Conservation (phyloP, 179 eudicot genomes). For the Sideroxylon spinosum region DNA sequence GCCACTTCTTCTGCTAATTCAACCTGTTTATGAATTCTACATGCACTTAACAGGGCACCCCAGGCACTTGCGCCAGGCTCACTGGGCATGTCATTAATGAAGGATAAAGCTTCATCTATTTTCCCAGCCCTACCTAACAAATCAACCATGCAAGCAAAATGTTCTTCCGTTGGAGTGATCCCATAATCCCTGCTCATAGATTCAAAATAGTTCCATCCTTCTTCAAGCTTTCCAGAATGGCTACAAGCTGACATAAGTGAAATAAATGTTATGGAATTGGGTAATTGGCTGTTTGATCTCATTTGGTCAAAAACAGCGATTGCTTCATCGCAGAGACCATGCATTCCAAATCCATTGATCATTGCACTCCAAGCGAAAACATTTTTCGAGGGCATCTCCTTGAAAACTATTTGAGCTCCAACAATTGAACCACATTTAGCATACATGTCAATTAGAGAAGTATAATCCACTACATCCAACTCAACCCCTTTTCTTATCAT, state of each 20-base stretch:
- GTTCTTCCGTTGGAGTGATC: constrained; percentile 12
- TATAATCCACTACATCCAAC: constrained; percentile 14
- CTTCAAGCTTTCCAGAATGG: constrained; percentile 21
- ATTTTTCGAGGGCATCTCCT: constrained; percentile 17
- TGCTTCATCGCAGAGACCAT: constrained; percentile 22
- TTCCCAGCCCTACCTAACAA: constrained; percentile 18
- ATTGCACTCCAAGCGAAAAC: constrained; percentile 18
- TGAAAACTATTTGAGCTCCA: constrained; percentile 5
- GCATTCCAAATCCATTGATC: constrained; percentile 25
- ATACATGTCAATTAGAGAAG: constrained; percentile 20
- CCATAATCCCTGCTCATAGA: constrained; percentile 16
- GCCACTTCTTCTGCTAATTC: constrained; percentile 33
- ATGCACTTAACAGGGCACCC: constrained; percentile 23
- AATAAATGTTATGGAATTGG: constrained; percentile 19
- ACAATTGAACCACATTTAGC: constrained; percentile 20
- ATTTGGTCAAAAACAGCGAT: constrained; percentile 16
- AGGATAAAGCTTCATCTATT: constrained; percentile 14
- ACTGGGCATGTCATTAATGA: constrained; percentile 8
- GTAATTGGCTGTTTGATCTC: constrained; percentile 13
- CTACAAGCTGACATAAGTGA: constrained; percentile 20
- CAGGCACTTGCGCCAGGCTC: constrained; percentile 22
- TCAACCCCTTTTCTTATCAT: constrained; percentile 16
- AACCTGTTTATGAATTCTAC: constrained; percentile 26
- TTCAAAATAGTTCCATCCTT: constrained; percentile 21
- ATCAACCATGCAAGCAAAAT: constrained; percentile 21